Percentiles rank a stretch among this genome's conserved stretches.
phyloP scores from a whole-genome alignment of 2,329 filamentous ascomycete genomes.

The Lecanoromycetidae sp. region DNA sequence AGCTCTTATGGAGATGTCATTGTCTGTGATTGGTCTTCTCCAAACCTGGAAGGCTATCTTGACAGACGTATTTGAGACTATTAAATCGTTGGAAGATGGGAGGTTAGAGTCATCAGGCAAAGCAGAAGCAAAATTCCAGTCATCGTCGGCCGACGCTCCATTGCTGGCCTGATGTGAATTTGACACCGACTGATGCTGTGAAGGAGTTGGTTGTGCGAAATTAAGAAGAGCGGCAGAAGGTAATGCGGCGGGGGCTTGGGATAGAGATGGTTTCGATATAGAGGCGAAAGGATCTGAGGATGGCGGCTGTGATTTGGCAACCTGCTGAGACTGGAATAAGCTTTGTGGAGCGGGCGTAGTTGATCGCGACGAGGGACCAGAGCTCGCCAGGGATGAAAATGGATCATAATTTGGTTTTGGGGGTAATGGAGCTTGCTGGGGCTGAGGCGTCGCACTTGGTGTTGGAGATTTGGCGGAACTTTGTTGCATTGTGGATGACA shows the following conservation, averaged over 20 bases:
- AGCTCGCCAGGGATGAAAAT: conserved; percentile 40
- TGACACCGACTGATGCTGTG: conserved; percentile 4
- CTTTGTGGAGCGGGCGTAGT: conserved; percentile 35
- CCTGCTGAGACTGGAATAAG: conserved; percentile 28
- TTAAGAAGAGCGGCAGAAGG: conserved; percentile 28
- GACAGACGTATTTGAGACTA: conserved; percentile 57
- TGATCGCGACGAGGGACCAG: conserved; percentile 36
- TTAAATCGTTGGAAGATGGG: conserved; percentile 27
- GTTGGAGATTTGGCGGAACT: conserved; percentile 27
- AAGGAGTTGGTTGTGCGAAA: conserved; percentile 18
- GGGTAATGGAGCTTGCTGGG: conserved; percentile 33
- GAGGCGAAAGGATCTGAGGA: conserved; percentile 53
- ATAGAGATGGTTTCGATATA: conserved; percentile 39
- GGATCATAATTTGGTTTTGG: conserved; percentile 46
- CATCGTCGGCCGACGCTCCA: conserved; percentile 15
- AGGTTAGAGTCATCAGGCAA: conserved; percentile 15
- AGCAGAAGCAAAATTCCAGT: conserved; percentile 18
- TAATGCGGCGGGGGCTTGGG: conserved; percentile 21
- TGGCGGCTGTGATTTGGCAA: conserved; percentile 38
- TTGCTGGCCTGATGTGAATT: conserved; percentile 12
- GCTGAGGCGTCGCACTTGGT: conserved; percentile 26
- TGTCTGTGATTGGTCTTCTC: conserved; percentile 41
- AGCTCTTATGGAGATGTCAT: conserved; percentile 58
- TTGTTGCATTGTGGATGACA: conserved; percentile 39
- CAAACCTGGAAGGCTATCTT: conserved; percentile 62